A percentile compares a stretch with the other conserved stretches of the same genome.
These are phyloP conservation scores for Chloromonas sp. DNA, from an alignment of 163 green algal species.

Conservation along the genomic window DNA sequence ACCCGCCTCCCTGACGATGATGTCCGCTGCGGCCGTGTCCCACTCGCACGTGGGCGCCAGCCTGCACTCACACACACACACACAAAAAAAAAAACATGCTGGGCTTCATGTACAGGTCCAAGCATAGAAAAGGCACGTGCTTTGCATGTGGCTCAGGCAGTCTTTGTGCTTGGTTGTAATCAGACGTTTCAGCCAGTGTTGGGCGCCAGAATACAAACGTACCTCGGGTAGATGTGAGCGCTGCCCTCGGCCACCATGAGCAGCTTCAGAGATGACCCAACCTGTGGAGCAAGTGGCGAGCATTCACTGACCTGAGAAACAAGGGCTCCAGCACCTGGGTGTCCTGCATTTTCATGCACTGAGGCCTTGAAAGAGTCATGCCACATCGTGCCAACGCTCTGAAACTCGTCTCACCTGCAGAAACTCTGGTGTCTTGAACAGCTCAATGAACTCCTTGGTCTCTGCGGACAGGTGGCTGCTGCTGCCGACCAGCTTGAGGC, in stretches of 20 bases:
- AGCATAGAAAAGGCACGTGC: no score
- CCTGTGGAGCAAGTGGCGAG: conserved; percentile 10
- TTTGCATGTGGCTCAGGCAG: no score
- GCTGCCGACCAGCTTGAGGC: conserved; percentile 48
- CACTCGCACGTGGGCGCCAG: conserved; percentile 82
- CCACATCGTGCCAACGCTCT: no score
- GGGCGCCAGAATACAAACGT: not conserved
- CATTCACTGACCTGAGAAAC: no score
- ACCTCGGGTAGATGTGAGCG: conserved; percentile 68
- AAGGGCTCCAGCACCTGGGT: no score
- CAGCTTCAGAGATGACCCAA: conserved; percentile 80
- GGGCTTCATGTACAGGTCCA: not conserved
- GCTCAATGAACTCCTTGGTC: conserved; percentile 66
- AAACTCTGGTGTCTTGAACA: conserved; percentile 63
- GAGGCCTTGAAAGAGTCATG: no score
- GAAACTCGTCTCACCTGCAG: conserved; percentile 36
- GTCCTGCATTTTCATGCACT: no score
- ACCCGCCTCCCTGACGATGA: conserved; percentile 79
- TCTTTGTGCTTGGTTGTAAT: not conserved
- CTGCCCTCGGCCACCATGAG: conserved; percentile 70
- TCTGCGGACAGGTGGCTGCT: conserved; percentile 56
- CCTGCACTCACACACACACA: conserved; percentile 15
- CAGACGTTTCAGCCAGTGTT: no score
- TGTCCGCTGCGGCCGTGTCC: conserved; percentile 81
- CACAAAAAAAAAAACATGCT: not conserved